phyloP scores from a whole-genome alignment of 2,329 filamentous ascomycete species.

The Xylaria sp. region DNA sequence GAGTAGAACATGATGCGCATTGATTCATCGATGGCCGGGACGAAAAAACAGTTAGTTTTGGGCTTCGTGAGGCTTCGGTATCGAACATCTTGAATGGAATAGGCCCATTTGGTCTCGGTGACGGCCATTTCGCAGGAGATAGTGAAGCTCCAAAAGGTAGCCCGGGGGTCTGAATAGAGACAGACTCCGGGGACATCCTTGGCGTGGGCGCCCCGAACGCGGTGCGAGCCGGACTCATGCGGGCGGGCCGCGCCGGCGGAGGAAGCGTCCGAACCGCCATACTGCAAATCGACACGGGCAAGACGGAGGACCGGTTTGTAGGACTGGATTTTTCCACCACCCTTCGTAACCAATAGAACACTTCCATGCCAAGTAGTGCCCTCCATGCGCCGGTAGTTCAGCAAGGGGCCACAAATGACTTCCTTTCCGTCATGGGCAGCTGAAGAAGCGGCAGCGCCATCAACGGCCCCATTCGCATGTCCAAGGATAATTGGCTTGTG shows the following conservation, averaged over 20 bases:
- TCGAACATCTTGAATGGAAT: constrained; percentile 62
- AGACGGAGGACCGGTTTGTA: constrained; percentile 54
- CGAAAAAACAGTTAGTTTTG: constrained; percentile 68
- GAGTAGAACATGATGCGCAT: constrained; percentile 99
- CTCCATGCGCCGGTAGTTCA: constrained; percentile 74
- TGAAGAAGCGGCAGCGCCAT: constrained; percentile 9
- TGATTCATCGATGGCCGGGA: constrained; percentile 74
- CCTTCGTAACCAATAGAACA: constrained; percentile 73
- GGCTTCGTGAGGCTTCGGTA: constrained; percentile 54
- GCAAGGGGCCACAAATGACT: constrained; percentile 64
- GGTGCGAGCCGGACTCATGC: constrained; percentile 32
- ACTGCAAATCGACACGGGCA: constrained; percentile 36
- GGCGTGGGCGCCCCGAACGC: constrained; percentile 39
- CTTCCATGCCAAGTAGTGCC: constrained; percentile 72
- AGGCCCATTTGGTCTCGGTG: constrained; percentile 71
- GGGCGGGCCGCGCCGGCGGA: constrained; percentile 29
- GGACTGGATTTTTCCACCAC: constrained; percentile 57
- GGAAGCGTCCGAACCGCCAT: constrained; percentile 29
- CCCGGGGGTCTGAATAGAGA: constrained; percentile 59
- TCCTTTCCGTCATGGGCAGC: constrained; percentile 46
- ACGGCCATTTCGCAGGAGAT: constrained; percentile 69
- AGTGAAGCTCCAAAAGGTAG: constrained; percentile 93
- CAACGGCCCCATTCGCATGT: constrained; percentile 30
- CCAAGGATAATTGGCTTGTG: constrained; percentile 48
- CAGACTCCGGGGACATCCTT: constrained; percentile 47